Base-by-base conservation (phyloP, 257 asterid genomes). In the Capsicum rhomboideum region DNA sequence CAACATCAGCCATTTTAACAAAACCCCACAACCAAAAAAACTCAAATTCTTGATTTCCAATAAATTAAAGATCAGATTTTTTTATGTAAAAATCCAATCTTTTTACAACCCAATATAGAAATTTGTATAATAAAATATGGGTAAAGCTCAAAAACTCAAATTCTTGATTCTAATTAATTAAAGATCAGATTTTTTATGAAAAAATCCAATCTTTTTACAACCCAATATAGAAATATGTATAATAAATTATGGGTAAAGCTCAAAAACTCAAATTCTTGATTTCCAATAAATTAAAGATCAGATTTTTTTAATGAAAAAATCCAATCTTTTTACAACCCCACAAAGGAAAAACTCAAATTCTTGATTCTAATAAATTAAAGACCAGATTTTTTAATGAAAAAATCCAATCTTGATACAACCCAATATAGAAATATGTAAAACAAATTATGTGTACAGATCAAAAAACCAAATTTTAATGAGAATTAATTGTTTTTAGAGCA, bases 1-100 rank as follows among this genome's bases (percentile, higher is more conserved):
- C 89, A 86, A 91, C 98, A 85, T 94, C 97, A 85, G 97, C 99
- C 99, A 95, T 94, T 87, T 87, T 89, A 89, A 88, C 89, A 84
- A 87, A 83, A 10, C 17, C 54, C 54, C 54, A 14, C 20, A 80
- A 83, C 4, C 6, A 40, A 71, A 84, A 59, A 87, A 49, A 44
- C 85, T 84, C 85, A 83, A 87, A 52, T 21, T 34, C 40, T 34
- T 34, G 40, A 34, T 34, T 68, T 68, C 78, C 52, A 68, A 37
- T 68, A 68, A 37, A 37, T 37, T 68, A 68, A 68, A 68, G 78
- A 68, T 68, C 78, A 37, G 80, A 74, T 46, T 74, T 74, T 61
- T 42, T 72, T n/a, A 20, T n/a, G 58, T n/a, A 34, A 34, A 34
- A 34, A 34, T 34, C 40, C 40, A 34, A 34, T 34, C 40, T 34